A percentile compares a stretch with the other conserved stretches of the same genome.
These are phyloP conservation scores for Chrysanthemum seticuspe DNA, from an alignment of 129 eudicot species.

Conservation along the genomic window DNA sequence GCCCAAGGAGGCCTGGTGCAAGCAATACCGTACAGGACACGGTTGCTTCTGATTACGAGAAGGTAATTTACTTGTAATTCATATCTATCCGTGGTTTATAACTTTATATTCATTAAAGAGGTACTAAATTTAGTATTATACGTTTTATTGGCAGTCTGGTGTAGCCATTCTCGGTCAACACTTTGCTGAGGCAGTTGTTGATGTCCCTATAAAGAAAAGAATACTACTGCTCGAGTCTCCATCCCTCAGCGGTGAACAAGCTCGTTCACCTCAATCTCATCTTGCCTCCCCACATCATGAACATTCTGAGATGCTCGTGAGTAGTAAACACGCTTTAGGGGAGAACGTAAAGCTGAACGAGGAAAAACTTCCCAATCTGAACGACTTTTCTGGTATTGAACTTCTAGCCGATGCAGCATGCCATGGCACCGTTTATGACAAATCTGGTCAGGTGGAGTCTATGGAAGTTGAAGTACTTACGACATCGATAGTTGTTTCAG, in stretches of 20 bases:
- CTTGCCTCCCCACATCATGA: conserved; percentile 27
- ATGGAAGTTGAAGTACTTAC: conserved; percentile 37
- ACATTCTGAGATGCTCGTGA: neutral
- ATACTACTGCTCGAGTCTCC: conserved; percentile 49
- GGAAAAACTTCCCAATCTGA: conserved; percentile 22
- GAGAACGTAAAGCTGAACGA: conserved; percentile 7
- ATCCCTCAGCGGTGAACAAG: conserved; percentile 22
- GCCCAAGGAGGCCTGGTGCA: conserved; percentile 19
- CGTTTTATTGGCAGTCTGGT: conserved; percentile 48
- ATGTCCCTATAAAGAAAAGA: conserved; percentile 83
- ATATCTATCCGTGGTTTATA: neutral
- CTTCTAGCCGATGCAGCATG: conserved; percentile 38
- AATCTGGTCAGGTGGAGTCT: conserved; percentile 25
- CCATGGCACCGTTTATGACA: conserved; percentile 40
- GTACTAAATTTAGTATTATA: neutral
- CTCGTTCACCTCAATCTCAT: conserved; percentile 33
- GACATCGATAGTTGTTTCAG: conserved; percentile 22
- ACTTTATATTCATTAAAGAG: neutral
- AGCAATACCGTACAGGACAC: conserved; percentile 35
- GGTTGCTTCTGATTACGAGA: conserved; percentile 54
- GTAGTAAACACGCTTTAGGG: conserved; percentile 21
- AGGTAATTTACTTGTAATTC: conserved; percentile 34
- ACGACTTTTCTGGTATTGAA: conserved; percentile 71
- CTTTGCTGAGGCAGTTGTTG: conserved; percentile 48
- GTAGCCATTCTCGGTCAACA: conserved; percentile 45